Base-by-base conservation (phyloP, 2,329 filamentous ascomycete species). In the Cladosporium velox region DNA sequence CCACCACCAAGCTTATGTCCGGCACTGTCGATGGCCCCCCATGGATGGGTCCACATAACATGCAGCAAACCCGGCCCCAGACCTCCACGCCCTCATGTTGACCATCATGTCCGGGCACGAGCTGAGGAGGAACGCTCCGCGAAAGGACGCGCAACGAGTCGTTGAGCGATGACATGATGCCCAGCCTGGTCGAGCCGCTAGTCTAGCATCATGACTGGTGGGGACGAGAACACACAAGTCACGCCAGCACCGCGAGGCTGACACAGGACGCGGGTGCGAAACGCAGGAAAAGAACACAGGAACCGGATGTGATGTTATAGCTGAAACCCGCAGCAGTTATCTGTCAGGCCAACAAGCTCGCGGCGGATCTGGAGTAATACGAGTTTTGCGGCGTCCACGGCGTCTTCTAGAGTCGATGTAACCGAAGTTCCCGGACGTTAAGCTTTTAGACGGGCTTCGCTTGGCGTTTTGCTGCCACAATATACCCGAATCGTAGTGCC, bases 141-240 rank as follows among this genome's bases (percentile, higher is more conserved):
- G 7, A 12, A 30, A 59, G 55, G 55, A 59, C 55, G 55, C 55
- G 55, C 55, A 59, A 59, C 34, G 18, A 18, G 21, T 6, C 34
- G 32, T 59, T 38, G 35, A 28, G 55, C 34, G 21, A 59, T 59
- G 55, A 59, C 51, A 54, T 41, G 21, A 18, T 59, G 55, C 55
- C 55, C 55, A 59, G 55, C 24, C 21, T 44, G 32, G 8, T 41
- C n/a, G 35, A 41, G 55, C 55, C 55, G 55, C 55, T 59, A 59
- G 55, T 57, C 34, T 18, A 44, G 55, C 54, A 57, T 57, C 54
- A 57, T 57, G 54, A 57, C 54, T 32, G 54, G 32, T 54, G 51
- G 51, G 14, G 49, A 52, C 38, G 38, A n/a, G 10, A 47, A 47
- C 41, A 47, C 41, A 47, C n/a, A 21, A 3, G 41, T 24, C 41